Base-by-base conservation (phyloP, 176 grass and related monocot genomes). In the Juncus effusus region DNA sequence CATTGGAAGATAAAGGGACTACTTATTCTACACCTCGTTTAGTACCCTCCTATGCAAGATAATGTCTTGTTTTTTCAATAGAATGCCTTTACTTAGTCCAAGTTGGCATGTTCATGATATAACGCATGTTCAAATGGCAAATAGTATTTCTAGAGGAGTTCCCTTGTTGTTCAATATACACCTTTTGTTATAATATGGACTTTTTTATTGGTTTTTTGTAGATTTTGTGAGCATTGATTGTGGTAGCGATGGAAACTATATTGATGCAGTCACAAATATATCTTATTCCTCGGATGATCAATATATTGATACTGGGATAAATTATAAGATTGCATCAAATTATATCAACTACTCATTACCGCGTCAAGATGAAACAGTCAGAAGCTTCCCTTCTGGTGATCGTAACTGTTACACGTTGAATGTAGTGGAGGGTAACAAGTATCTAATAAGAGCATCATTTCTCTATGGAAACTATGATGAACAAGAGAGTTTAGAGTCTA, bases 381-480 rank as follows among this genome's bases (percentile, higher is more conserved):
- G 75, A 47, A 77, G 75, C 37, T 77, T 77, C 53, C 75, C 75
- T 3, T 10, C 38, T 0, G 75, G 63, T 10, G 6, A n/a, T 6
- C 62, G 75, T 3, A 77, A 77, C 37, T 77, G 75, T 55, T 77
- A 77, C 75, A 59, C 47, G 45, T 35, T 77, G 35, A 41, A 42
- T 40, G 15, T 64, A 6, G 37, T 50, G 38, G 39, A 13, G 3
- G 53, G 52, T 2, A 3, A 6, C 12, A 77, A 77, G 47, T 77
- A 77, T 6, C 39, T 69, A 1, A 37, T 61, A 3, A 67, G 75
- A 47, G 49, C 63, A 0, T 3, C 2, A 3, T 68, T 68, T 38
- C 36, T 69, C 40, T 68, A 77, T 3, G 75, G 75, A 8, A 68
- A 77, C 51, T 77, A 69, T 44, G 75, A 77, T 19, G 72, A 47